Conservation (phyloP, 768 basidiomycete species). For the Russula ochroleuca region DNA sequence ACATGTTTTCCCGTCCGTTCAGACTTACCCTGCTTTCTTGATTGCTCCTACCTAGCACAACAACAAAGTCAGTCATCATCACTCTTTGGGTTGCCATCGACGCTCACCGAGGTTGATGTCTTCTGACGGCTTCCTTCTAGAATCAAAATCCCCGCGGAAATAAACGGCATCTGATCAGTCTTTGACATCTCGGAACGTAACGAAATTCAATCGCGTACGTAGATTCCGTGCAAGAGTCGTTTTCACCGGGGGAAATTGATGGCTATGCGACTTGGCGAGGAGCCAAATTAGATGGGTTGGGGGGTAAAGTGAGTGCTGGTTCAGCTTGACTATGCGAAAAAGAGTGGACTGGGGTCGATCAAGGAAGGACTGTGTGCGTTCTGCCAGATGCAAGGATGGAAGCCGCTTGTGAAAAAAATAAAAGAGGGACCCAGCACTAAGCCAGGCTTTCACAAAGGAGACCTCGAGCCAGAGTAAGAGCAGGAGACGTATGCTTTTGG, state of each 20-base stretch:
- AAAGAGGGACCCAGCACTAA: conserved; percentile 22
- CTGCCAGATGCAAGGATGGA: conserved; percentile 23
- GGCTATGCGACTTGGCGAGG: conserved; percentile 1
- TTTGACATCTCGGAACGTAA: conserved; percentile 12
- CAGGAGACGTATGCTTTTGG: conserved; percentile 25
- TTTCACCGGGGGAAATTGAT: background rate
- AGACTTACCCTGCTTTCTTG: conserved; percentile 19
- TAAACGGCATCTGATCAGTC: conserved; percentile 13
- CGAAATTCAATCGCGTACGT: conserved; percentile 6
- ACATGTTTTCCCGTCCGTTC: conserved; percentile 31
- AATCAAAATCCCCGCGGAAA: conserved; percentile 19
- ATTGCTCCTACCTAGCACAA: conserved; percentile 9
- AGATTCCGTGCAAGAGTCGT: conserved; percentile 2
- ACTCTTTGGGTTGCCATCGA: background rate
- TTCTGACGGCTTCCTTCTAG: conserved; percentile 17
- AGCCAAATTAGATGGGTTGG: conserved; percentile 9
- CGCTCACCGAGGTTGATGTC: conserved; percentile 15
- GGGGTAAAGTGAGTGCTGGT: conserved; percentile 20
- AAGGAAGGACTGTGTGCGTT: conserved; percentile 29
- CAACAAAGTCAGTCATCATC: conserved; percentile 1
- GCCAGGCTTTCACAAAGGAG: conserved; percentile 23
- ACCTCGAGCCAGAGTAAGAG: conserved; percentile 27
- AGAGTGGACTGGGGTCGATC: conserved; percentile 26
- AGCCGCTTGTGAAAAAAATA: conserved; percentile 17
- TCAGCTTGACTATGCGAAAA: conserved; percentile 19